These are phyloP conservation scores for Penicillium robsamsonii DNA, from an alignment of 495 filamentous ascomycete genomes.

Conservation along the genomic window DNA sequence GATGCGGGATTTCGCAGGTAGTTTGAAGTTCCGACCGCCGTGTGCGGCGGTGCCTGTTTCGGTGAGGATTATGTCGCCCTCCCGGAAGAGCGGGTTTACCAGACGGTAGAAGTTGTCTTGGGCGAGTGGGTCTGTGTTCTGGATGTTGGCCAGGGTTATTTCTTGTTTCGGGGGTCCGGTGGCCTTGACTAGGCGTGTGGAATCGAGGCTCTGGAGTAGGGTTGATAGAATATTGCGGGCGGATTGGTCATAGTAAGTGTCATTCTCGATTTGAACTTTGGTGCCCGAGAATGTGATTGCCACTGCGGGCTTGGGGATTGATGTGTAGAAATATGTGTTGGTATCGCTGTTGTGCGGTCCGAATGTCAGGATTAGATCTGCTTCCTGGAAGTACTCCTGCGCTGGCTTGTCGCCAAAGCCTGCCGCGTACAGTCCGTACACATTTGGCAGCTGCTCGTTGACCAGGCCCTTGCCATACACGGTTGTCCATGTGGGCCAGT, in stretches of 20 bases:
- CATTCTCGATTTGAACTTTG: slow-evolving; percentile 31
- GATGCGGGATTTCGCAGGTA: slow-evolving; percentile 30
- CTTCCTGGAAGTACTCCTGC: slow-evolving; percentile 29
- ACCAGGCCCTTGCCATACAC: slow-evolving; percentile 39
- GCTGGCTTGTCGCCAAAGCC: slow-evolving; percentile 21
- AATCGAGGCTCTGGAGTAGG: slow-evolving; percentile 24
- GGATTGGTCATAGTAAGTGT: slow-evolving; percentile 27
- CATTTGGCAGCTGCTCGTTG: slow-evolving; percentile 35
- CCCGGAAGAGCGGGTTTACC: slow-evolving; percentile 29
- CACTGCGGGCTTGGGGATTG: slow-evolving; percentile 25
- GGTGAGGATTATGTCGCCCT: slow-evolving; percentile 40
- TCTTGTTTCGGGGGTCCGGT: slow-evolving; percentile 16
- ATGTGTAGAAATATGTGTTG: slow-evolving; percentile 35
- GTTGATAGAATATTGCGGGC: slow-evolving; percentile 18
- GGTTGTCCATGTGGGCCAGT: slow-evolving; percentile 36
- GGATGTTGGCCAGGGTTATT: slow-evolving; percentile 13
- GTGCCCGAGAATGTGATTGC: slow-evolving; percentile 31
- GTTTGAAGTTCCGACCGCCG: slow-evolving; percentile 31
- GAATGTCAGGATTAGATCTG: slow-evolving; percentile 35
- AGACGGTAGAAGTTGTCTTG: slow-evolving; percentile 35
- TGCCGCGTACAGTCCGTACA: slow-evolving; percentile 38
- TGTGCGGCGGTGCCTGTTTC: slow-evolving; percentile 42
- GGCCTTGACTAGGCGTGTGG: slow-evolving; percentile 15
- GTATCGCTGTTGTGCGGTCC: slow-evolving; percentile 38
- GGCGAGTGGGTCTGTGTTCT: slow-evolving; percentile 22